Evolutionary conservation across 2,329 filamentous ascomycete species (phyloP).

Genomic region (Thielaviopsis punctulata): DNA sequence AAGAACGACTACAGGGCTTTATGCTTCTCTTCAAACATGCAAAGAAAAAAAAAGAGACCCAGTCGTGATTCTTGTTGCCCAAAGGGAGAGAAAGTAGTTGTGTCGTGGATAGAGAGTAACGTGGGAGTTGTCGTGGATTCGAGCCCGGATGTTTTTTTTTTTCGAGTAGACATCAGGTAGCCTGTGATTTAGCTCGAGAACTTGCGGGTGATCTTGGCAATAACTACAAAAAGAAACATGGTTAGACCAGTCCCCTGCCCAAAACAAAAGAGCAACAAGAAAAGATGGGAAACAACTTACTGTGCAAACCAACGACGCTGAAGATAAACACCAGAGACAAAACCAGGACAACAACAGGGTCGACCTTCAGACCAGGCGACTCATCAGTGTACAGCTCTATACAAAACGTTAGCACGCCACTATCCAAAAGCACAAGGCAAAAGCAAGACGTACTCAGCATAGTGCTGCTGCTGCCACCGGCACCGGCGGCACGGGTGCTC

Average conservation of each 20-base stretch:
- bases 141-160: background rate
- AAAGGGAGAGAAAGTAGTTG: no score
- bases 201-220: slow-evolving; percentile 84
- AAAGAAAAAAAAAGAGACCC: no score
- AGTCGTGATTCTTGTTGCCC: no score
- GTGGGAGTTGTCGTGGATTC: background rate
- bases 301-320: slow-evolving; percentile 90
- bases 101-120: background rate
- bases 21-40: background rate
- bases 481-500: slow-evolving; percentile 83
- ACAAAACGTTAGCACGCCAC: slow-evolving; percentile 1
- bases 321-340: slow-evolving; percentile 97
- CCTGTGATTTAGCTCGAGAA: slow-evolving; percentile 44
- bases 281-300: slow-evolving; percentile 52
- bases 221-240: no score
- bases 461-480: slow-evolving; percentile 89
- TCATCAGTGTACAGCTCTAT: slow-evolving; percentile 92
- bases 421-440: background rate
- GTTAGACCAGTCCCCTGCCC: no score
- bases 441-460: slow-evolving; percentile 66
- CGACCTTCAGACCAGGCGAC: slow-evolving; percentile 90
- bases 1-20: background rate
- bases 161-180: background rate
- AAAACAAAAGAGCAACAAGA: no score
- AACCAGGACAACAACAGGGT: slow-evolving; percentile 92